Percentiles rank a stretch among this genome's conserved stretches.
Evolutionary conservation across 208 protist genomes (phyloP).

Genomic region (Acanthamoeba lenticulata): DNA sequence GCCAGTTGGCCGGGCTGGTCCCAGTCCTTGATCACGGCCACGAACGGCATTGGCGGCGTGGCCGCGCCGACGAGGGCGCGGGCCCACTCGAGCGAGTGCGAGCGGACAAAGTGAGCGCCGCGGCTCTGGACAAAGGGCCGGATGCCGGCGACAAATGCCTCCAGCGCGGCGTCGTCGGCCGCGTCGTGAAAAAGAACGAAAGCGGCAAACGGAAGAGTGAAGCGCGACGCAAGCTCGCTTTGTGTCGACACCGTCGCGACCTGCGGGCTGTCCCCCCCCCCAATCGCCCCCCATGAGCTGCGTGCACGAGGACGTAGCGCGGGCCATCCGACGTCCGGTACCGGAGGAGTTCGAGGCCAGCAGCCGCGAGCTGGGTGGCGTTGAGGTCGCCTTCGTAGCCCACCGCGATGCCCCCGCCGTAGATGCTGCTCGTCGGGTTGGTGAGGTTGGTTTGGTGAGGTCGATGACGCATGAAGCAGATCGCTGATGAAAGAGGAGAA

Average conservation of each 20-base stretch:
- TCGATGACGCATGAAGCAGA: neutral
- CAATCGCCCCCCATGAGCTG: neutral
- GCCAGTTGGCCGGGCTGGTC: neutral
- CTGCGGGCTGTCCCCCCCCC: neutral
- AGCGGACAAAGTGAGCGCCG: neutral
- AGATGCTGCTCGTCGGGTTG: neutral
- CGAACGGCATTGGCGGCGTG: neutral
- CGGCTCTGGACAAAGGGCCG: neutral
- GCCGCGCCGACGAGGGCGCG: neutral
- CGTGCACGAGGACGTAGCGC: neutral
- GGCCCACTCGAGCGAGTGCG: neutral
- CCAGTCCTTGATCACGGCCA: neutral
- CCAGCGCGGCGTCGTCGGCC: neutral
- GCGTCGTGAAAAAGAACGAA: neutral
- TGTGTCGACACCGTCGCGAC: neutral
- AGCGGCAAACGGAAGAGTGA: neutral
- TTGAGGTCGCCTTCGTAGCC: neutral
- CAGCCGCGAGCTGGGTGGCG: neutral
- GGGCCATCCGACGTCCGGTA: neutral
- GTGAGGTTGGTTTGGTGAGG: neutral
- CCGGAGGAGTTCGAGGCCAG: neutral
- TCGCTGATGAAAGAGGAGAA: neutral
- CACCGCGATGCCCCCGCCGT: neutral
- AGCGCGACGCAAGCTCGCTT: neutral
- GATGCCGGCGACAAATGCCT: neutral